phyloP scores from a whole-genome alignment of 2,329 filamentous ascomycete species.

The Fusarium algeriense region DNA sequence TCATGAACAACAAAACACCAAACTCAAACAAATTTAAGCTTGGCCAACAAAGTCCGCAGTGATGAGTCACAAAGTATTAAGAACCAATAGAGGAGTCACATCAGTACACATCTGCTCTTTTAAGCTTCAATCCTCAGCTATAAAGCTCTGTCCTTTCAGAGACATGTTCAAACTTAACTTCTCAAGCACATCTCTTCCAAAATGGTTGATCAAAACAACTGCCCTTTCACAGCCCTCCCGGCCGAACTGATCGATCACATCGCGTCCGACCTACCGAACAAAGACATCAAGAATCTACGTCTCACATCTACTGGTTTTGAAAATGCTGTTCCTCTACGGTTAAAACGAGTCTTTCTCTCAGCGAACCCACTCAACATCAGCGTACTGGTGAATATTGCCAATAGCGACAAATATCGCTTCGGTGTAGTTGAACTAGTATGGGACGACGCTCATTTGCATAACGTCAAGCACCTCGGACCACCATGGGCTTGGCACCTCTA shows the following conservation, averaged over 20 bases:
- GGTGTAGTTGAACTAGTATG: constrained; percentile 55
- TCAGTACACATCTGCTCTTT: not conserved
- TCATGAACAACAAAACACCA: no score
- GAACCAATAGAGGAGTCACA: no score
- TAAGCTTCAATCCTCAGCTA: not conserved
- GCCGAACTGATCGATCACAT: not conserved
- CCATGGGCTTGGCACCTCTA: not conserved
- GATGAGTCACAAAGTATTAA: no score
- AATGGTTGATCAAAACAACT: not conserved
- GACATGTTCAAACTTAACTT: no score
- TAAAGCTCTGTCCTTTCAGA: not conserved
- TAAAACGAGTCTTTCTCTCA: constrained; percentile 54
- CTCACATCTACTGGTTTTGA: not conserved
- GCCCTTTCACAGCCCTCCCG: not conserved
- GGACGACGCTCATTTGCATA: constrained; percentile 48
- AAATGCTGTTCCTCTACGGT: not conserved
- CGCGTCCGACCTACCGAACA: not conserved
- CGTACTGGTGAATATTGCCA: constrained; percentile 53
- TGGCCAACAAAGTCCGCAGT: no score
- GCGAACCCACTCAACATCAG: constrained; percentile 54
- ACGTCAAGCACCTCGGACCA: not conserved
- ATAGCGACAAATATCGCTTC: constrained; percentile 50
- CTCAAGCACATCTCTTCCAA: no score
- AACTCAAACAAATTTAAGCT: no score
- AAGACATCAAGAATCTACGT: constrained; percentile 16